Conservation (phyloP, 1,284 basidiomycete species). For the Trichosporon sp. region DNA sequence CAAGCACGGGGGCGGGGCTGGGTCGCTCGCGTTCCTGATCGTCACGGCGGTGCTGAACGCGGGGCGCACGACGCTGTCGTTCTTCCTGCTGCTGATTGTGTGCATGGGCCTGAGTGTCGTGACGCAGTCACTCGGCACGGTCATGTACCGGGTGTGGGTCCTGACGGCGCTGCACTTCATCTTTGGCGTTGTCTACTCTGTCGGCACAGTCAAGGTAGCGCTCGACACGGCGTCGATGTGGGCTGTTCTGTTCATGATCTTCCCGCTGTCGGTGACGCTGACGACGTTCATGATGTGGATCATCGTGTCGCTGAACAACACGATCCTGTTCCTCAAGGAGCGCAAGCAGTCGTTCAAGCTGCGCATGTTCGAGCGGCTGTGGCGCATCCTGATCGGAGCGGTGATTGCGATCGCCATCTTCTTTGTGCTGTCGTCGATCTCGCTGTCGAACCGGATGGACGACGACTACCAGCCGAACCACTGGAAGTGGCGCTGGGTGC, state of each 20-base stretch:
- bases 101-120: slow-evolving; percentile 78
- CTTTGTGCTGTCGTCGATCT: slow-evolving; percentile 86
- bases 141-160: slow-evolving; percentile 47
- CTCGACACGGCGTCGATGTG: slow-evolving; percentile 80
- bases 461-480: slow-evolving; percentile 91
- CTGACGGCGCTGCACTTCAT: slow-evolving; percentile 65
- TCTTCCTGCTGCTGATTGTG: slow-evolving; percentile 92
- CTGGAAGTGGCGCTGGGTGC: slow-evolving; percentile 93
- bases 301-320: slow-evolving; percentile 80
- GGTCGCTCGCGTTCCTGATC: slow-evolving; percentile 76
- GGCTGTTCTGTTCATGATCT: slow-evolving; percentile 75
- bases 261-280: slow-evolving; percentile 88
- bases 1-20: slow-evolving; percentile 69
- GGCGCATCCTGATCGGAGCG: slow-evolving; percentile 79
- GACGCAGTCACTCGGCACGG: slow-evolving; percentile 44
- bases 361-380: slow-evolving; percentile 76
- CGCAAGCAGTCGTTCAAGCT: slow-evolving; percentile 84
- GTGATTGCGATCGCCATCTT: slow-evolving; percentile 80
- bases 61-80: slow-evolving; percentile 81
- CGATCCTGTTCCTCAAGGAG: slow-evolving; percentile 73
- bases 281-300: slow-evolving; percentile 96
- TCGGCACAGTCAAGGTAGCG: slow-evolving; percentile 86
- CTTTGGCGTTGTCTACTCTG: slow-evolving; percentile 87
- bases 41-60: slow-evolving; percentile 84
- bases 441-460: slow-evolving; percentile 81